Evolutionary conservation across 1,284 basidiomycete species (phyloP), one percentile per base, ranked within the genome.

Genomic region (Coriolopsis trogii): DNA sequence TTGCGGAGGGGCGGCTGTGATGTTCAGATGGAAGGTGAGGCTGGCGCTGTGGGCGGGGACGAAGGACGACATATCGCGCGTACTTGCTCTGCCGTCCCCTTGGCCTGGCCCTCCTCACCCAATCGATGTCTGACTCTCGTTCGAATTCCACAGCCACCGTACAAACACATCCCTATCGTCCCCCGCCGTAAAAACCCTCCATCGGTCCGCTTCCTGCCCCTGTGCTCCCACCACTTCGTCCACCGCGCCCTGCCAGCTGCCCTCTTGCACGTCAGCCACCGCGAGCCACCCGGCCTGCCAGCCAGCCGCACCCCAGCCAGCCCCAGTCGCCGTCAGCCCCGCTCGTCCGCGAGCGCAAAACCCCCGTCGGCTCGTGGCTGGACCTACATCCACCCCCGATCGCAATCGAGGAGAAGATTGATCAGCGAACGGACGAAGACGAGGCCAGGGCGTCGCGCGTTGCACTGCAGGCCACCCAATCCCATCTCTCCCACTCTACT

Each of bases 361-460:
- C 45, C 51, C 31, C 47, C 18, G 20, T 51, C 56, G 52, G 56
- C 46, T 54, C 49, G 56, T 39, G 43, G 52, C 40, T 59, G 57
- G 57, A 59, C 57, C 57, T 56, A 59, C 57, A 59, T 51, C 41
- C n/a, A n/a, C 41, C 41, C 57, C 57, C 57, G 57, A 59, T 59
- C 57, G 41, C 48, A 51, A 59, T 59, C 53, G 57, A 29, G 43
- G 39, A n/a, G n/a, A 41, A 47, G 41, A 36, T 41, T 51, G 51
- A 59, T 55, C 53, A 53, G 53, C 51, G 48, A 49, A n/a, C n/a
- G 41, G 46, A 48, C 41, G 47, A 50, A 59, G 51, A 59, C 52
- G 55, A 53, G 56, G 53, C 39, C 42, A 21, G 28, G 20, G n/a
- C 44, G 41, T 36, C 33, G 33, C 29, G 39, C 33, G 37, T 28